A percentile compares a stretch with the other conserved stretches of the same genome.
Evolutionary conservation across 1,139 yeast genomes (phyloP).

Genomic region (Taphrina wiesneri): DNA sequence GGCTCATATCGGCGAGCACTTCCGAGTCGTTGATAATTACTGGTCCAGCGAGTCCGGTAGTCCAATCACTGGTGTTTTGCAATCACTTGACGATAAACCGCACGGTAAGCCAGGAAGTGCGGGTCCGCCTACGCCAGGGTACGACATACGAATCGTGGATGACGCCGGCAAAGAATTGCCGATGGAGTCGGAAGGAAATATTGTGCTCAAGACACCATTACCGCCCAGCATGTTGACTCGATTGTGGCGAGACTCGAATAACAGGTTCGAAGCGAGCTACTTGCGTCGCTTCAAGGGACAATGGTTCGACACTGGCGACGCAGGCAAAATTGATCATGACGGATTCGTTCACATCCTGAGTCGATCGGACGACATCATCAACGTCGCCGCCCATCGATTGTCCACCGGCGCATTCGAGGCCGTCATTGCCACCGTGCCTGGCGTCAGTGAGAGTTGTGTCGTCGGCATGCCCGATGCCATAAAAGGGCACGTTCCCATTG

Average conservation of each 20-base stretch:
- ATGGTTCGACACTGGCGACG: conserved; percentile 33
- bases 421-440: conserved; percentile 20
- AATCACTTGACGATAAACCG: conserved; percentile 22
- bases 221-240: conserved; percentile 27
- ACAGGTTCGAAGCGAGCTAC: conserved; percentile 22
- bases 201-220: conserved; percentile 28
- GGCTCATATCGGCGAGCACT: conserved; percentile 19
- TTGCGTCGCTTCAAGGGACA: conserved; percentile 21
- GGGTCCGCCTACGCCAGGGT: conserved; percentile 34
- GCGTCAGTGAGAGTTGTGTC: conserved; percentile 28
- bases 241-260: conserved; percentile 21
- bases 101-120: conserved; percentile 34
- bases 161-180: conserved; percentile 23
- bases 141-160: conserved; percentile 28
- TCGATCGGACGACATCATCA: conserved; percentile 33
- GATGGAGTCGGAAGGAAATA: conserved; percentile 11
- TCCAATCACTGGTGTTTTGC: conserved; percentile 31
- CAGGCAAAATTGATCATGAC: conserved; percentile 25
- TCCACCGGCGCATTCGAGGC: conserved; percentile 32
- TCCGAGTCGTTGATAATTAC: conserved; percentile 23
- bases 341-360: conserved; percentile 30
- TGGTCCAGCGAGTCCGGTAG: conserved; percentile 29
- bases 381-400: conserved; percentile 29
- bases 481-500: conserved; percentile 27
- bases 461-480: conserved; percentile 33